These are phyloP conservation scores for Leucaena leucocephala DNA, from an alignment of 306 rosid species.

Conservation along the genomic window DNA sequence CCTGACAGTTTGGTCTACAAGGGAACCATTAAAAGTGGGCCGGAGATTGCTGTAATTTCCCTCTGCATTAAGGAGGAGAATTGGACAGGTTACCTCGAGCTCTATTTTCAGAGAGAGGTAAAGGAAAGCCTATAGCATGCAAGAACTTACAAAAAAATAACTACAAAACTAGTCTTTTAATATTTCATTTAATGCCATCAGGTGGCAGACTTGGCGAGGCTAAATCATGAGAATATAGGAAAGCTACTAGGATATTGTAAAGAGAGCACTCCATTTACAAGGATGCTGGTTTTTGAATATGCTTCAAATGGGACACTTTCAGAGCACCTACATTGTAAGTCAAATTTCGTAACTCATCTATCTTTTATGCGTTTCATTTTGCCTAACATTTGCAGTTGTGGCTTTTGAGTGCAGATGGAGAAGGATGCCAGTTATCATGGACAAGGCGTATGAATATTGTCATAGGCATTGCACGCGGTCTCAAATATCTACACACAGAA, in stretches of 20 bases:
- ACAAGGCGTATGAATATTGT: constrained; percentile 87
- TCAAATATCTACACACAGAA: constrained; percentile 85
- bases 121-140: constrained; percentile 22
- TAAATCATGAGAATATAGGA: constrained; percentile 75
- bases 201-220: constrained; percentile 91
- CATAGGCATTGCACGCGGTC: constrained; percentile 88
- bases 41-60: constrained; percentile 95
- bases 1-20: constrained; percentile 94
- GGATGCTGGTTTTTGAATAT: constrained; percentile 96
- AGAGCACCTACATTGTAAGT: constrained; percentile 91
- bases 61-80: constrained; percentile 87
- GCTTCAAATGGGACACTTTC: constrained; percentile 94
- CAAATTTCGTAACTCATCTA: constrained; percentile 23
- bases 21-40: constrained; percentile 91
- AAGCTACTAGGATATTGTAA: constrained; percentile 86
- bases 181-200: constrained; percentile 38
- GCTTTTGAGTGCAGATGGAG: constrained; percentile 62
- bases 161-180: constrained; percentile 1
- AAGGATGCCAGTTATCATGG: constrained; percentile 88
- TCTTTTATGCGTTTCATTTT: constrained; percentile 1
- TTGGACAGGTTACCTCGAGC: constrained; percentile 90
- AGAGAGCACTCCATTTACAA: constrained; percentile 84
- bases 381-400: constrained; percentile 36
- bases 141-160: constrained; percentile 9
- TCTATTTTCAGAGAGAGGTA: constrained; percentile 93